phyloP scores from a whole-genome alignment of 2,329 filamentous ascomycete genomes.

The Fusarium sp. region DNA sequence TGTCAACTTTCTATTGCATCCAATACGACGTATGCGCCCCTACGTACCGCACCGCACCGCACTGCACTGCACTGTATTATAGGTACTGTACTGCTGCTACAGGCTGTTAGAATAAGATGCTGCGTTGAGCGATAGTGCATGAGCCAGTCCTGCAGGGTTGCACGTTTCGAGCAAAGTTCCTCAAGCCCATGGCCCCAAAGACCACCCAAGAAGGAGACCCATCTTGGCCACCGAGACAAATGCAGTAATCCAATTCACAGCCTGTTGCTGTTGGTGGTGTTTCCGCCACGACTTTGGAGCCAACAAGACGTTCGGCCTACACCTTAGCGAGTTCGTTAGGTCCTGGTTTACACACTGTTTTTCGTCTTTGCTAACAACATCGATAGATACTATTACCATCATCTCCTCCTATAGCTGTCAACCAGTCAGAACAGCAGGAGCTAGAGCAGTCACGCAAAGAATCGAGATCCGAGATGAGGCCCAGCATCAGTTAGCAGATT shows the following conservation, averaged over 20 bases:
- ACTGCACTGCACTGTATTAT: background rate
- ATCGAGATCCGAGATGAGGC: constrained; percentile 29
- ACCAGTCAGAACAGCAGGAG: constrained; percentile 7
- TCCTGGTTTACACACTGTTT: constrained; percentile 7
- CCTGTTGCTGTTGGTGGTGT: constrained; percentile 3
- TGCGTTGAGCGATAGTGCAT: constrained; percentile 36
- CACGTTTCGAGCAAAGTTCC: constrained; percentile 38
- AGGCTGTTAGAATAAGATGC: constrained; percentile 29
- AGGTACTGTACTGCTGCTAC: constrained; percentile 4
- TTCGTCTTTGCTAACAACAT: background rate
- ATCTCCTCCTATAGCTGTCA: background rate
- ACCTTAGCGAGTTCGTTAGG: background rate
- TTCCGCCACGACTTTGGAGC: no score
- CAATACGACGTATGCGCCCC: background rate
- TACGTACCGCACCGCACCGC: background rate
- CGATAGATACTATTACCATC: background rate
- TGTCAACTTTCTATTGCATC: constrained; percentile 40
- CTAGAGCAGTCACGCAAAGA: constrained; percentile 12
- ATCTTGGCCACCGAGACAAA: constrained; percentile 27
- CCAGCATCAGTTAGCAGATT: constrained; percentile 9
- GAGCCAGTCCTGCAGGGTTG: constrained; percentile 39
- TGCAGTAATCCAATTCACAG: constrained; percentile 7
- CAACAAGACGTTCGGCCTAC: background rate
- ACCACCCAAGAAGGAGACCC: constrained; percentile 21
- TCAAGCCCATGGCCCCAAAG: constrained; percentile 26